phyloP scores from a whole-genome alignment of 345 rosid species.

The Arabis alpina region DNA sequence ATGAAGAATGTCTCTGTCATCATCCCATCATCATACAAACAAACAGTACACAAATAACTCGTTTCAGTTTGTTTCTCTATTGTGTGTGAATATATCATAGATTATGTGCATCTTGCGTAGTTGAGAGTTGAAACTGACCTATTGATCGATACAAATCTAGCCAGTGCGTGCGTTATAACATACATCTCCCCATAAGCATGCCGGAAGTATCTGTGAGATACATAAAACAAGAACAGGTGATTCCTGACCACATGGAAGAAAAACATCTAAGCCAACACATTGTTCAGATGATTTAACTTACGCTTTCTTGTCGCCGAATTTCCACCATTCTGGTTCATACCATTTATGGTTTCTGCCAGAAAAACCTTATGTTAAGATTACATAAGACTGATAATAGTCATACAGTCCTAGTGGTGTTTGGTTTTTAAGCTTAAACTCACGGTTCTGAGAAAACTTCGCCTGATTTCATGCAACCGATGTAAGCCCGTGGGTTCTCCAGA shows the following conservation, averaged over 20 bases:
- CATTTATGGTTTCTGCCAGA: constrained; percentile 65
- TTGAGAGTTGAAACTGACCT: constrained; percentile 48
- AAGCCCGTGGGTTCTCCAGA: constrained; percentile 63
- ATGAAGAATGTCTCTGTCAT: constrained; percentile 61
- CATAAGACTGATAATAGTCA: neutral
- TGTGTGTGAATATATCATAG: neutral
- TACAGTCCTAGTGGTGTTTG: neutral
- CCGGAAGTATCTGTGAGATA: constrained; percentile 64
- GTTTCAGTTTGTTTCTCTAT: constrained; percentile 12
- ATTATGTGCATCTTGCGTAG: neutral
- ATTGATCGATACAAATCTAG: constrained; percentile 69
- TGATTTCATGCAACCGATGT: constrained; percentile 91
- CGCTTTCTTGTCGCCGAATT: constrained; percentile 83
- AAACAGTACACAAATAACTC: neutral
- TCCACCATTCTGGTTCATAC: constrained; percentile 98
- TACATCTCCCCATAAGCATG: constrained; percentile 85
- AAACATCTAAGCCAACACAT: neutral
- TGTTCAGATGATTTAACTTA: constrained; percentile 46
- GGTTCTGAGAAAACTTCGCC: constrained; percentile 76
- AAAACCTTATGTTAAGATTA: constrained; percentile 4
- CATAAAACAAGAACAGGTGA: constrained; percentile 20
- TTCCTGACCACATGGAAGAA: neutral
- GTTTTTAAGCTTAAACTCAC: constrained; percentile 49
- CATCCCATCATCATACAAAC: constrained; percentile 24
- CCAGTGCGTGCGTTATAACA: constrained; percentile 68